phyloP scores from a whole-genome alignment of 495 filamentous ascomycete species.

The Schizothecium vesticola region DNA sequence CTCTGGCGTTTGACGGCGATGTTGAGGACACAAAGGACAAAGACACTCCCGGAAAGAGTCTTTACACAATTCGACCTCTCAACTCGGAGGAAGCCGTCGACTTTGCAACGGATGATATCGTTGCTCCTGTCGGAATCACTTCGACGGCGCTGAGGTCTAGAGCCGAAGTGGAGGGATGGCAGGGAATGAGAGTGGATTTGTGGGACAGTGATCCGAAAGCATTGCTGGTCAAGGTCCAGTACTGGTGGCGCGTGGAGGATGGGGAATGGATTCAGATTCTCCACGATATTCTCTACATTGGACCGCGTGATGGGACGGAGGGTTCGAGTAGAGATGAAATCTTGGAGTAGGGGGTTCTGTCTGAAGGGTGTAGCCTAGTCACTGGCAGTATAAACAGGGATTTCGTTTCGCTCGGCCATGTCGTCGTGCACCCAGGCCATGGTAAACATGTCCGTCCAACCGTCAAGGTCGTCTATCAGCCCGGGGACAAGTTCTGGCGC shows the following conservation, averaged over 20 bases:
- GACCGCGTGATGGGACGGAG: constrained; percentile 18
- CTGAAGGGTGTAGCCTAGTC: background rate
- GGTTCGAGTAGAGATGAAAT: constrained; percentile 8
- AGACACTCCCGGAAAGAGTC: background rate
- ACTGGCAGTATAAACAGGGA: background rate
- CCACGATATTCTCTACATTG: constrained; percentile 24
- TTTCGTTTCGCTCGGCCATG: background rate
- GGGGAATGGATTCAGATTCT: constrained; percentile 19
- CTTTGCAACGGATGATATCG: constrained; percentile 15
- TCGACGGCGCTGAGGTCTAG: constrained; percentile 2
- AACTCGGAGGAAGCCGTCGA: constrained; percentile 9
- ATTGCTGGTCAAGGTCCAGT: constrained; percentile 20
- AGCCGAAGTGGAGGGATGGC: constrained; percentile 16
- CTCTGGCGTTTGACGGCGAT: background rate
- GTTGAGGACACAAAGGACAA: background rate
- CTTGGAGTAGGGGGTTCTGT: background rate
- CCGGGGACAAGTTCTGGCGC: background rate
- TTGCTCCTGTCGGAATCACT: constrained; percentile 5
- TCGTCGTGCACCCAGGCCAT: background rate
- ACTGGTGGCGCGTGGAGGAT: constrained; percentile 24
- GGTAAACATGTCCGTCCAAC: background rate
- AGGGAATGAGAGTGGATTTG: constrained; percentile 21
- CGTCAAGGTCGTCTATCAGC: background rate
- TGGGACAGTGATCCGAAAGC: constrained; percentile 8
- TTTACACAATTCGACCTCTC: constrained; percentile 17